Base-by-base conservation (phyloP, 805 yeast species). In the Ogataea philodendri region DNA sequence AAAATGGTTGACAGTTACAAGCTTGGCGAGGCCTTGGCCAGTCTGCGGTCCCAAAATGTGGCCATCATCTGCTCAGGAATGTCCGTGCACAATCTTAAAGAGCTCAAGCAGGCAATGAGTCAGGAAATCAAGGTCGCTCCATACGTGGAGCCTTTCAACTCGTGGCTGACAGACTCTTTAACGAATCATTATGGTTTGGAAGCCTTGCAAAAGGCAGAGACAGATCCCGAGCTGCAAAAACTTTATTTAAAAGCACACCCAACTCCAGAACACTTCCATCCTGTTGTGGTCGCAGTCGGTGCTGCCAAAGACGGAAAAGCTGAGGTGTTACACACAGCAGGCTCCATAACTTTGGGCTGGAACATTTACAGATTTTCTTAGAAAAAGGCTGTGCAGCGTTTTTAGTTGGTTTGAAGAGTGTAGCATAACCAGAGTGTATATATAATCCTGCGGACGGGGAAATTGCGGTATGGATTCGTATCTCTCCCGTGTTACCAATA, bases 71-170 rank as follows among this genome's bases (percentile, higher is more conserved):
- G 77, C 35, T 81, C 89, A 1, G 95, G 95, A 4, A 81, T 82
- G 84, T 68, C 86, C 5, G 93, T 83, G 15, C 94, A 84, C 58
- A 85, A 84, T 51, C 65, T 84, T 26, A 44, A 76, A 22, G 88
- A 82, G 39, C 30, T 76, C 15, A 65, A 74, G 2, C 44, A 39
- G 5, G 55, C 66, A 28, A 21, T 40, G 22, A 31, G 44, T 16
- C 38, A 39, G 22, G 45, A 45, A 4, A 51, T 47, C 5, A 46
- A 44, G 10, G 44, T 61, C 1, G 33, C 66, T 37, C 73, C 79
- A 2, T 83, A 82, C 52, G 74, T 63, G 5, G 53, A 57, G 22
- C 68, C 69, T 21, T 83, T 84, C 59, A 76, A 76, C 46, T 46
- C 55, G 3, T 65, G 72, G 6, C 42, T 81, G 22, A 46, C 58